Evolutionary conservation across 148 eudicot species (phyloP).

Genomic region (Pharnaceum exiguum): DNA sequence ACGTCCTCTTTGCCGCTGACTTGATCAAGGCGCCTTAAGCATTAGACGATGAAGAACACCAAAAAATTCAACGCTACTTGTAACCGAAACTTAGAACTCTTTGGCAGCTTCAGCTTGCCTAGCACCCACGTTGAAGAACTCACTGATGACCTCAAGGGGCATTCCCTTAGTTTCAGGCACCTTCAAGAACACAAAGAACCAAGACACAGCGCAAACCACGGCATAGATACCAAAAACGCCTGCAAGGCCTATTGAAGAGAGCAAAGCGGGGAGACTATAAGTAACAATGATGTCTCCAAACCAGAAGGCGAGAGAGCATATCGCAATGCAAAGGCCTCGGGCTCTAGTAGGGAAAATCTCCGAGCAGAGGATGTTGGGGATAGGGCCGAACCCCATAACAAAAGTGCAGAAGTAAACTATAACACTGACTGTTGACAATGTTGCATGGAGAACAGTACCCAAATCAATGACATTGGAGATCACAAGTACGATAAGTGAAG

Average conservation of each 20-base stretch:
- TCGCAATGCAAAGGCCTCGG: slow-evolving; percentile 87
- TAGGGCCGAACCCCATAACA: slow-evolving; percentile 86
- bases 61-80: background rate
- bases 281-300: slow-evolving; percentile 73
- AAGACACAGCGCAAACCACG: slow-evolving; percentile 51
- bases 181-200: slow-evolving; percentile 67
- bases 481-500: slow-evolving; percentile 49
- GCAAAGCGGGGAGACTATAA: slow-evolving; percentile 68
- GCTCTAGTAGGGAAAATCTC: slow-evolving; percentile 85
- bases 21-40: background rate
- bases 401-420: slow-evolving; percentile 73
- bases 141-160: slow-evolving; percentile 86
- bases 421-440: slow-evolving; percentile 64
- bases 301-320: slow-evolving; percentile 84
- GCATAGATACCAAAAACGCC: slow-evolving; percentile 85
- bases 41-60: slow-evolving; percentile 1
- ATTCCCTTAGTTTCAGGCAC: slow-evolving; percentile 87
- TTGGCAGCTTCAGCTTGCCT: slow-evolving; percentile 35
- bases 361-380: slow-evolving; percentile 79
- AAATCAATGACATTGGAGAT: slow-evolving; percentile 41
- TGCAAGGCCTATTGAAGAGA: slow-evolving; percentile 60
- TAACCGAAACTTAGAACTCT: slow-evolving; percentile 9
- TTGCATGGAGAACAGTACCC: slow-evolving; percentile 44
- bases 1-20: background rate
- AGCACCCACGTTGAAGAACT: slow-evolving; percentile 80